These are phyloP conservation scores for Ophiosphaerella narmari DNA, from an alignment of 2,329 filamentous ascomycete species.

Conservation along the genomic window DNA sequence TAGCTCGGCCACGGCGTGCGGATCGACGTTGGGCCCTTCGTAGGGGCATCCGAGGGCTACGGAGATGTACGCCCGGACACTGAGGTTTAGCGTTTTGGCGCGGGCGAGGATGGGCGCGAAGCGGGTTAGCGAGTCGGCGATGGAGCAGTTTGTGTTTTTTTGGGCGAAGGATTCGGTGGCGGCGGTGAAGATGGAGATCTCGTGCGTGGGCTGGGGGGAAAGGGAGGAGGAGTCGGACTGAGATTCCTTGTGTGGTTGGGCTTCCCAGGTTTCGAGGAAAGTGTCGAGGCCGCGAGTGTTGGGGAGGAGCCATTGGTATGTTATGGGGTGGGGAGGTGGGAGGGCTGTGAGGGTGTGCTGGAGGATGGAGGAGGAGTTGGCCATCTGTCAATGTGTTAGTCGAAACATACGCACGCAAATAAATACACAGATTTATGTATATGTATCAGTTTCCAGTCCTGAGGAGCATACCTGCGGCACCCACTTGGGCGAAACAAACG, in stretches of 20 bases:
- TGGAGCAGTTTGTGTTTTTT: constrained; percentile 81
- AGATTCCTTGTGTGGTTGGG: constrained; percentile 44
- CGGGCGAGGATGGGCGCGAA: constrained; percentile 73
- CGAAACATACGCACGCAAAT: too few relatives aligned
- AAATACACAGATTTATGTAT: constrained; percentile 44
- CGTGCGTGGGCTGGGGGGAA: constrained; percentile 46
- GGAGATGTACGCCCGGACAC: constrained; percentile 77
- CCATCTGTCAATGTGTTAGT: constrained; percentile 63
- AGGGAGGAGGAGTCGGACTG: constrained; percentile 52
- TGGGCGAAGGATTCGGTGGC: constrained; percentile 81
- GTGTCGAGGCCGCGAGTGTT: constrained; percentile 74
- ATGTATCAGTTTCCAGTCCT: neutral
- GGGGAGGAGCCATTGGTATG: constrained; percentile 80
- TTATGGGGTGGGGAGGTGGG: constrained; percentile 62
- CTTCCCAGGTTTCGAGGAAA: constrained; percentile 59
- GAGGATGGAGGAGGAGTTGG: constrained; percentile 75
- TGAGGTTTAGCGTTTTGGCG: constrained; percentile 67
- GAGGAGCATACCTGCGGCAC: constrained; percentile 69
- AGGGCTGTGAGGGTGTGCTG: constrained; percentile 66
- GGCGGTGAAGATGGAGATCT: constrained; percentile 80
- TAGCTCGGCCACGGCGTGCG: constrained; percentile 64
- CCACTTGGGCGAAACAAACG: constrained; percentile 83
- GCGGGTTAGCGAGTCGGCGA: constrained; percentile 71
- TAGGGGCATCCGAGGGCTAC: constrained; percentile 78
- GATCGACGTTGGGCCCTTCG: constrained; percentile 65